Conservation (phyloP, 2,329 filamentous ascomycete species). For the Cladorrhinum sp. region DNA sequence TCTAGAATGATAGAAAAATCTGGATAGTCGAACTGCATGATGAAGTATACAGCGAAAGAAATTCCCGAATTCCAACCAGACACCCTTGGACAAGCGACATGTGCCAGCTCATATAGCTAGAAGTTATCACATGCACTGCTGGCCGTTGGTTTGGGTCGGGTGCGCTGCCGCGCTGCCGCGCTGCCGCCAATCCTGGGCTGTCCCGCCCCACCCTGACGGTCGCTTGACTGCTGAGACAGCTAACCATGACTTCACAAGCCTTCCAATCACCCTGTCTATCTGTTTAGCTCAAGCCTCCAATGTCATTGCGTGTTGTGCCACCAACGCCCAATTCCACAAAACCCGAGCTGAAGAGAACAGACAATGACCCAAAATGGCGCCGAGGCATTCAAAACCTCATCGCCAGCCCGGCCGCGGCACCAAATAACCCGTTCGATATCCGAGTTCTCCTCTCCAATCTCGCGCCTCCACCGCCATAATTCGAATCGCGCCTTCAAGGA, state of each 20-base stretch:
- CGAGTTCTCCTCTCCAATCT: slow-evolving; percentile 48
- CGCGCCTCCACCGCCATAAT: slow-evolving; percentile 38
- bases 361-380: slow-evolving; percentile 36
- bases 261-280: background rate
- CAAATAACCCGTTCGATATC: slow-evolving; percentile 56
- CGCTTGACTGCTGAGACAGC: slow-evolving; percentile 6
- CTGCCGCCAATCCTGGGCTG: slow-evolving; percentile 5
- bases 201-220: slow-evolving; percentile 13
- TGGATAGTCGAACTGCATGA: background rate
- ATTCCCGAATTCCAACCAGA: background rate
- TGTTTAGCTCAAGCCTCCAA: slow-evolving; percentile 4
- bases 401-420: slow-evolving; percentile 43
- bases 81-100: background rate
- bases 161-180: background rate
- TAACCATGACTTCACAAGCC: slow-evolving; percentile 12
- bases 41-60: background rate
- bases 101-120: background rate
- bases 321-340: slow-evolving; percentile 11
- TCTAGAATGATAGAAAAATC: background rate
- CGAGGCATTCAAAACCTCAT: slow-evolving; percentile 32
- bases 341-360: background rate
- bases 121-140: slow-evolving; percentile 12
- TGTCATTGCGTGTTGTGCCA: slow-evolving; percentile 12
- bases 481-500: slow-evolving; percentile 34
- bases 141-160: background rate